A percentile compares a stretch with the other conserved stretches of the same genome.
Evolutionary conservation across 208 protist species (phyloP).

Genomic region (Wallacemonas collosoma): DNA sequence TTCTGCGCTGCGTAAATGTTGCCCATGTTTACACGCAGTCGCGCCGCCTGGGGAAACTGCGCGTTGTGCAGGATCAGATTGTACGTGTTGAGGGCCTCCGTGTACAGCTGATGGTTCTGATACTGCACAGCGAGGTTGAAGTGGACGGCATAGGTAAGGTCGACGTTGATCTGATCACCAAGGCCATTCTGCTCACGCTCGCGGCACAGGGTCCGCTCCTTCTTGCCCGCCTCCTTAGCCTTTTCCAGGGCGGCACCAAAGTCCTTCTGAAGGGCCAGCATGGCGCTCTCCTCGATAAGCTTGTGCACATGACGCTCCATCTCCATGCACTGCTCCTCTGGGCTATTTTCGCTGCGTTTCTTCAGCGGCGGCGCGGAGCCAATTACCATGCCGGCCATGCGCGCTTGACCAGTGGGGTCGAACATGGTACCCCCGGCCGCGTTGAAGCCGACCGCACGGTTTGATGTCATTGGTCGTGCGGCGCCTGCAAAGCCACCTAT

Average conservation of each 20-base stretch:
- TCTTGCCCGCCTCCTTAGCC: constrained; percentile 94
- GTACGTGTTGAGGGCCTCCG: constrained; percentile 96
- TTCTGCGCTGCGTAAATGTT: constrained; percentile 98
- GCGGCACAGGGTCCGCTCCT: constrained; percentile 91
- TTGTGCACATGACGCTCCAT: constrained; percentile 94
- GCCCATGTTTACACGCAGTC: constrained; percentile 97
- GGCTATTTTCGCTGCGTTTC: constrained; percentile 90
- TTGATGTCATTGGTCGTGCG: constrained; percentile 93
- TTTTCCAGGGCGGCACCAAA: constrained; percentile 92
- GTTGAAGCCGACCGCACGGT: constrained; percentile 91
- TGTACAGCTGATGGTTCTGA: constrained; percentile 94
- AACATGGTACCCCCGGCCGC: constrained; percentile 58
- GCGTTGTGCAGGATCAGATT: constrained; percentile 95
- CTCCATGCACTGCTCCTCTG: constrained; percentile 92
- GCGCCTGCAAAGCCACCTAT: constrained; percentile 56
- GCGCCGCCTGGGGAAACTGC: constrained; percentile 91
- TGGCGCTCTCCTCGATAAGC: constrained; percentile 94
- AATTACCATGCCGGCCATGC: constrained; percentile 60
- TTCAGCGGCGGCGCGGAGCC: constrained; percentile 91
- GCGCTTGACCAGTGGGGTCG: constrained; percentile 77
- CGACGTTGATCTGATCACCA: constrained; percentile 94
- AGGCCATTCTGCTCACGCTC: constrained; percentile 90
- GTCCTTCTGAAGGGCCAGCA: constrained; percentile 86
- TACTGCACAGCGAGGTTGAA: constrained; percentile 97
- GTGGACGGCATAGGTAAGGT: constrained; percentile 96